A percentile compares a stretch with the other conserved stretches of the same genome.
phyloP scores from a whole-genome alignment of 1,284 basidiomycete genomes.

The Exsudoporus floridanus region DNA sequence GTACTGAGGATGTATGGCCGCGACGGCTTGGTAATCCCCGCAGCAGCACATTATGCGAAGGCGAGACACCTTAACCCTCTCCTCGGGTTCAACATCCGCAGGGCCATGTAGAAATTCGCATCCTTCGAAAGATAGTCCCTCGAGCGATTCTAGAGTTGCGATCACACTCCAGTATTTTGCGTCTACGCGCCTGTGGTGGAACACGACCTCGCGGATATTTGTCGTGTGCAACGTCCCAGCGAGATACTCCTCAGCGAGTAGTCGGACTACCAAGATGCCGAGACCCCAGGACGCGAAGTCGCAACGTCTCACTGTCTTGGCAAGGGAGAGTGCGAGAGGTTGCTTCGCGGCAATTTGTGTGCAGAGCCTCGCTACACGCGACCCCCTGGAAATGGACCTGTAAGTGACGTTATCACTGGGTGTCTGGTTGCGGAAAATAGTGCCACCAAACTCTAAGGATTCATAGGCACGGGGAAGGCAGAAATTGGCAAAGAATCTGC shows the following conservation, averaged over 20 bases:
- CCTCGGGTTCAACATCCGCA: neutral
- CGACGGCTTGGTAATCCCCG: neutral
- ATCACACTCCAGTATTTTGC: constrained; percentile 17
- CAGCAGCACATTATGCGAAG: neutral
- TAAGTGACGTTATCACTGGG: no score
- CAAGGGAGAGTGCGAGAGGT: constrained; percentile 20
- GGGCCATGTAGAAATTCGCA: constrained; percentile 7
- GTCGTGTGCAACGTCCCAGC: constrained; percentile 17
- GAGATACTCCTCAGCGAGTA: neutral
- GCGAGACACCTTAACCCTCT: constrained; percentile 1
- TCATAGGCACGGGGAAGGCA: constrained; percentile 40
- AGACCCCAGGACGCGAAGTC: neutral
- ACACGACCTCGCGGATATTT: constrained; percentile 12
- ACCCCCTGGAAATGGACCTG: no score
- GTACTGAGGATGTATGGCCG: constrained; percentile 1
- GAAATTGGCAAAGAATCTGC: constrained; percentile 42
- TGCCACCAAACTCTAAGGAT: constrained; percentile 29
- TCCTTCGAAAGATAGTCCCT: constrained; percentile 7
- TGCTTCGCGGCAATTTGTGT: constrained; percentile 12
- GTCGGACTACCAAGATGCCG: neutral
- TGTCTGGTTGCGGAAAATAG: neutral
- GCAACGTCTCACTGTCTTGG: constrained; percentile 16
- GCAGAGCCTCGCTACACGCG: constrained; percentile 13
- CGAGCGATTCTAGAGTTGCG: constrained; percentile 7
- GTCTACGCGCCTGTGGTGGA: no score